Conservation (phyloP, 2,329 filamentous ascomycete species). For the Botrytis tulipae region DNA sequence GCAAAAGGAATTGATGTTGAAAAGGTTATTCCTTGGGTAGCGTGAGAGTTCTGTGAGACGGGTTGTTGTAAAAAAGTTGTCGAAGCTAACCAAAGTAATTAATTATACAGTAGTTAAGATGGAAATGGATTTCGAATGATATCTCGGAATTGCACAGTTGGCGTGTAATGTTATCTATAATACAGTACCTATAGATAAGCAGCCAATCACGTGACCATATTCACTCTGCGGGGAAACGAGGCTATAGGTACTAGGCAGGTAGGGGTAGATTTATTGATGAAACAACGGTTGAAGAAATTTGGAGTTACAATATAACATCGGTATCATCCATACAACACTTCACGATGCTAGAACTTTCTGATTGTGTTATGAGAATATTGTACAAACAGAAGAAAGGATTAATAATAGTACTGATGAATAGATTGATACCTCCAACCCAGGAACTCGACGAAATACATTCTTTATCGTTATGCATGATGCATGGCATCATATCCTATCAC, state of each 20-base stretch:
- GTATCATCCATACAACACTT: neutral
- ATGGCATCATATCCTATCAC: neutral
- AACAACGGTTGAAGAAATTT: neutral
- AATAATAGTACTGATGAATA: neutral
- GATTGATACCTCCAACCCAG: neutral
- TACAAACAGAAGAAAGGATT: neutral
- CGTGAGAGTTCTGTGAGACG: neutral
- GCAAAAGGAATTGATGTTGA: neutral
- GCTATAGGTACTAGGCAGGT: neutral
- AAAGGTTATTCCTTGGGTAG: neutral
- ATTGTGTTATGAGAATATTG: neutral
- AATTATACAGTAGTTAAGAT: neutral
- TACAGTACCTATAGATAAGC: neutral
- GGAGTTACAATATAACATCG: neutral
- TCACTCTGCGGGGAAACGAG: slow-evolving; percentile 6
- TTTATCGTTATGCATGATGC: slow-evolving; percentile 3
- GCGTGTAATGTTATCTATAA: slow-evolving; percentile 6
- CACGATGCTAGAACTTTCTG: neutral
- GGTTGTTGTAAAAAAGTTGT: neutral
- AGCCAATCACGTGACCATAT: neutral
- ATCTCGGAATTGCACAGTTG: slow-evolving; percentile 9
- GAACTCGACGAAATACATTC: neutral
- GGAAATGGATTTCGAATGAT: neutral
- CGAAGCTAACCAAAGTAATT: neutral
- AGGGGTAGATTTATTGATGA: neutral